phyloP scores from a whole-genome alignment of 169 alveolate genomes.

The Sarcocystis neurona region DNA sequence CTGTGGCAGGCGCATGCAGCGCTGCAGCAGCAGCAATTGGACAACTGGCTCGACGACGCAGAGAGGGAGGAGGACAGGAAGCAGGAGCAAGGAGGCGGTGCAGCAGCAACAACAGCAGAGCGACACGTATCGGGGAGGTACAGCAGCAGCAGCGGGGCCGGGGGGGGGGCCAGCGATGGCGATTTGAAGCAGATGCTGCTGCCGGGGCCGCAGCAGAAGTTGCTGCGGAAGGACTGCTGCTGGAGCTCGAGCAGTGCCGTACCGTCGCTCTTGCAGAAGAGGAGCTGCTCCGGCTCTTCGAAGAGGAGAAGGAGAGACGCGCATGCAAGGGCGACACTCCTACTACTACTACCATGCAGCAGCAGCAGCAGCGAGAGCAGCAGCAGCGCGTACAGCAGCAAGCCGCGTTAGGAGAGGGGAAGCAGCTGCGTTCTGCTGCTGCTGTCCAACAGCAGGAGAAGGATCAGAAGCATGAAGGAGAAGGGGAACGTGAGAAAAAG shows the following conservation, averaged over 20 bases:
- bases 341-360: not conserved
- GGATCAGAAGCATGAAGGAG: not conserved
- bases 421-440: not conserved
- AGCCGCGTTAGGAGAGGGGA: not conserved
- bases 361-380: not conserved
- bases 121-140: too few species aligned
- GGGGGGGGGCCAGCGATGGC: too few species aligned
- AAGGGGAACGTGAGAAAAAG: not conserved
- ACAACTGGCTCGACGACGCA: too few species aligned
- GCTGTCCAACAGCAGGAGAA: not conserved
- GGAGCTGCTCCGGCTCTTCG: slow-evolving; percentile 31
- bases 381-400: not conserved
- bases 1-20: too few species aligned
- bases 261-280: not conserved
- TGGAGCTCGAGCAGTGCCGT: not conserved
- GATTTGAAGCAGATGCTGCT: too few species aligned
- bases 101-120: too few species aligned
- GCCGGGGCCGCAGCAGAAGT: too few species aligned
- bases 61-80: too few species aligned
- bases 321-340: not conserved
- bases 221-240: too few species aligned
- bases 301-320: not conserved
- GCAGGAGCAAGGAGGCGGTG: too few species aligned
- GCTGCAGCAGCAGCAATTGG: too few species aligned
- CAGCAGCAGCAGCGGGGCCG: too few species aligned